Percentiles rank a stretch among this genome's conserved stretches.
phyloP scores from a whole-genome alignment of 805 yeast genomes.

The Ogataea kodamae region DNA sequence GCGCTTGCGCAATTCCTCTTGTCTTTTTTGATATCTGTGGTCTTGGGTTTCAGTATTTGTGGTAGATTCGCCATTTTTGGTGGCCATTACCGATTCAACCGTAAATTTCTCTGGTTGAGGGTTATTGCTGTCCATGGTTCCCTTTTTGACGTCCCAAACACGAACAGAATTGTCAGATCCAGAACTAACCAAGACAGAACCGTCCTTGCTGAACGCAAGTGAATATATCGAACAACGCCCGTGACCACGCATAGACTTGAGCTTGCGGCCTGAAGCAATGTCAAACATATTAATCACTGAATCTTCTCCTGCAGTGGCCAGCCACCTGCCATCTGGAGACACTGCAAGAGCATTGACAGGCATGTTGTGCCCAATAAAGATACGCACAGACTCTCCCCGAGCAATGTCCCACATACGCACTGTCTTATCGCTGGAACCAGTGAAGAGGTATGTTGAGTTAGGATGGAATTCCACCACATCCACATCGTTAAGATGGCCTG shows the following conservation, averaged over 20 bases:
- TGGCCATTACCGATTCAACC: constrained; percentile 30
- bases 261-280: constrained; percentile 81
- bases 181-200: constrained; percentile 83
- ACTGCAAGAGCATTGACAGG: constrained; percentile 82
- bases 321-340: constrained; percentile 95
- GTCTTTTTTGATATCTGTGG: constrained; percentile 19
- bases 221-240: constrained; percentile 85
- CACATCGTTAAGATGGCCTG: constrained; percentile 96
- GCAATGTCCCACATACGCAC: constrained; percentile 98
- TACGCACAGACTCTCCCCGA: constrained; percentile 83
- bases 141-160: constrained; percentile 92
- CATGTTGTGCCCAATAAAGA: constrained; percentile 91
- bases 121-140: constrained; percentile 73
- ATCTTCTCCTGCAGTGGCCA: constrained; percentile 94
- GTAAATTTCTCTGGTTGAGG: constrained; percentile 62
- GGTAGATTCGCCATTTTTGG: constrained; percentile 28
- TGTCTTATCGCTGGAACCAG: constrained; percentile 94
- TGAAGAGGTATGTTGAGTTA: constrained; percentile 87
- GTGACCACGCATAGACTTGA: constrained; percentile 93
- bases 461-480: constrained; percentile 96
- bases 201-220: constrained; percentile 79
- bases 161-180: constrained; percentile 92
- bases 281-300: constrained; percentile 89
- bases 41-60: constrained; percentile 21
- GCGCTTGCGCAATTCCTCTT: constrained; percentile 51